Base-by-base conservation (phyloP, 2,329 filamentous ascomycete genomes). In the Stagonosporopsis tanaceti region DNA sequence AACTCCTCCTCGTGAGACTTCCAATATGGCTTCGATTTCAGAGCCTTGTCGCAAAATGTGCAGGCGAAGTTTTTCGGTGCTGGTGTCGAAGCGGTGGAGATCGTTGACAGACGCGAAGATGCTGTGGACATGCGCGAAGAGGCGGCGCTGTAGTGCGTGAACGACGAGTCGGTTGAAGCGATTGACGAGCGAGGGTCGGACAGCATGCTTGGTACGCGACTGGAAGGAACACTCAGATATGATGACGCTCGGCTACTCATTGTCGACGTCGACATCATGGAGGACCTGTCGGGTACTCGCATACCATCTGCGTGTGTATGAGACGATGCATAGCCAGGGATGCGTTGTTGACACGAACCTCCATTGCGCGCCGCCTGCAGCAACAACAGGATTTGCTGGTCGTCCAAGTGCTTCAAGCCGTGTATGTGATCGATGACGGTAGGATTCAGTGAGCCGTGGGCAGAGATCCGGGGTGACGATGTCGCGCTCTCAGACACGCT, bases 1-100 rank as follows among this genome's bases (percentile, higher is more conserved):
- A 89, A 88, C 73, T 88, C 86, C 65, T 89, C 87, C 70, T 89
- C 86, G 73, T 90, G 87, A 30, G 85, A 82, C 73, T 88, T 88
- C 87, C 87, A 90, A 72, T 89, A 86, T 61, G 87, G 87, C 70
- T 89, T 89, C 62, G 86, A 82, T 77, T 87, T 87, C 69, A 89
- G 87, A 42, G 85, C 87, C 46, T 87, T 87, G 71, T 89, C 86
- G 73, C 81, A 81, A 32, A 79, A 79, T 1, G 78, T 81, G 64
- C 79, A 82, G 2, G 74, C 75, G 41, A 77, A 78, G 55, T 76
- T 77, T 62, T 77, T 77, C 7, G 71, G 68, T 20, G 71, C 71
- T 8, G 67, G 68, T 5, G 69, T 66, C 17, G 74, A 72, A 9
- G 67, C 64, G 25, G 65, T 74, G 4, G 73, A 74, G 44, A 74